A percentile compares a stretch with the other conserved stretches of the same genome.
These are phyloP conservation scores for Oryza glumipatula DNA, from an alignment of 176 grass and related monocot genomes.

Conservation along the genomic window DNA sequence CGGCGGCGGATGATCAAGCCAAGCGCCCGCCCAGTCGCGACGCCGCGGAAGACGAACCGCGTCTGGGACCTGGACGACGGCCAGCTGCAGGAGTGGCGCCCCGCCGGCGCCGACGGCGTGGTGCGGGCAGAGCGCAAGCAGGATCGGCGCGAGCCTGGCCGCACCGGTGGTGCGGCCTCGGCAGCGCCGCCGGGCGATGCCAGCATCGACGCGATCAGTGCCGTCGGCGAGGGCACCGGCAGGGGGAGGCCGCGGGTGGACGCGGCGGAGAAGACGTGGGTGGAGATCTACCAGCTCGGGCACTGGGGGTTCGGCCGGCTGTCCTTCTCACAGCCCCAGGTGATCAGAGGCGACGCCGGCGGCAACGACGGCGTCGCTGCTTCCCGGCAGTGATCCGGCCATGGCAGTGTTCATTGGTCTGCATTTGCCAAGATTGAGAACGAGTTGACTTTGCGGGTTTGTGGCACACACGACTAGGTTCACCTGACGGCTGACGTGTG, in stretches of 20 bases:
- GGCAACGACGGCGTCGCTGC: slow-evolving; percentile 6
- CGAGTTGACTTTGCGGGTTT: not conserved
- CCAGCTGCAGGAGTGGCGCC: not conserved
- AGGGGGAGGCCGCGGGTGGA: slow-evolving; percentile 48
- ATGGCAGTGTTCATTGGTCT: slow-evolving; percentile 3
- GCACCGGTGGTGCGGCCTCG: not conserved
- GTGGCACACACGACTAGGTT: not conserved
- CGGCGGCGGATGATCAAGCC: slow-evolving; percentile 3
- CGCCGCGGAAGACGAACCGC: slow-evolving; percentile 51
- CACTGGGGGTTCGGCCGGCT: slow-evolving; percentile 87
- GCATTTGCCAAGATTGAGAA: not conserved
- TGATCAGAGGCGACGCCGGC: not conserved
- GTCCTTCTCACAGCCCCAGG: slow-evolving; percentile 58
- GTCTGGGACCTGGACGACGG: slow-evolving; percentile 47
- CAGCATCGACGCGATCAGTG: not conserved
- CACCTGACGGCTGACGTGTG: not conserved
- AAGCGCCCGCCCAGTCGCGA: not conserved
- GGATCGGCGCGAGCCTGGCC: slow-evolving; percentile 37
- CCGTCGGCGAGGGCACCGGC: slow-evolving; percentile 8
- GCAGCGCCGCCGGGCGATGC: not conserved
- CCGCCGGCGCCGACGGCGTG: not conserved
- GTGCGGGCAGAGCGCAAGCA: slow-evolving; percentile 19
- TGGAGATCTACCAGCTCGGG: slow-evolving; percentile 79
- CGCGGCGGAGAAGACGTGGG: slow-evolving; percentile 55
- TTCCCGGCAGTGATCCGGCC: not conserved